Evolutionary conservation across 2,329 filamentous ascomycete species (phyloP).

Genomic region (Fusarium penzigii): DNA sequence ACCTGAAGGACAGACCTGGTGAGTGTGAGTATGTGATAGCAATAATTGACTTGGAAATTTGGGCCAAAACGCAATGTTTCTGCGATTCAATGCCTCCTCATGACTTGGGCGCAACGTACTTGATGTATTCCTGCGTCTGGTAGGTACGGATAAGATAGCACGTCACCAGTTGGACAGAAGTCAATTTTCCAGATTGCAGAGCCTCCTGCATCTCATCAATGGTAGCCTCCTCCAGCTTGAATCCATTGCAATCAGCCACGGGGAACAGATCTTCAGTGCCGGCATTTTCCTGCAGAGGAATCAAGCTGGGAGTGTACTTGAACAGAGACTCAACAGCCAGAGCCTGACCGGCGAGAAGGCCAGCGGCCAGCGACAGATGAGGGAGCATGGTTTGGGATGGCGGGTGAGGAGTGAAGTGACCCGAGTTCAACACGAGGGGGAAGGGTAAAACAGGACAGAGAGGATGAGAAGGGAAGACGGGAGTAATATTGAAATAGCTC

Average conservation of each 20-base stretch:
- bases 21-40: neutral
- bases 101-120: constrained; percentile 41
- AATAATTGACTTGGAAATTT: neutral
- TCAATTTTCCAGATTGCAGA: constrained; percentile 56
- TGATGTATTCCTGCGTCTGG: constrained; percentile 66
- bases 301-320: constrained; percentile 30
- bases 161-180: constrained; percentile 56
- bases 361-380: constrained; percentile 22
- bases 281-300: constrained; percentile 39
- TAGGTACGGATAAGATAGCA: constrained; percentile 63
- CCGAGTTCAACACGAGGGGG: neutral
- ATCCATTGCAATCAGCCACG: constrained; percentile 61
- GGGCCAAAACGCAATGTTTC: too few species aligned
- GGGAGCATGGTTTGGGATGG: constrained; percentile 20
- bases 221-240: constrained; percentile 67
- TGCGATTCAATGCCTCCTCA: too few species aligned
- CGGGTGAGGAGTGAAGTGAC: too few species aligned
- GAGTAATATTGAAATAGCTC: neutral
- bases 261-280: constrained; percentile 51
- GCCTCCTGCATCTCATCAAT: constrained; percentile 67
- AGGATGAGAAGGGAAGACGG: neutral
- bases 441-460: neutral
- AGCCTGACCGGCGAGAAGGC: constrained; percentile 20
- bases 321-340: constrained; percentile 18
- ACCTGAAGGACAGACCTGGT: constrained; percentile 60